phyloP scores from a whole-genome alignment of 306 rosid species.

The Hippophae rhamnoides region DNA sequence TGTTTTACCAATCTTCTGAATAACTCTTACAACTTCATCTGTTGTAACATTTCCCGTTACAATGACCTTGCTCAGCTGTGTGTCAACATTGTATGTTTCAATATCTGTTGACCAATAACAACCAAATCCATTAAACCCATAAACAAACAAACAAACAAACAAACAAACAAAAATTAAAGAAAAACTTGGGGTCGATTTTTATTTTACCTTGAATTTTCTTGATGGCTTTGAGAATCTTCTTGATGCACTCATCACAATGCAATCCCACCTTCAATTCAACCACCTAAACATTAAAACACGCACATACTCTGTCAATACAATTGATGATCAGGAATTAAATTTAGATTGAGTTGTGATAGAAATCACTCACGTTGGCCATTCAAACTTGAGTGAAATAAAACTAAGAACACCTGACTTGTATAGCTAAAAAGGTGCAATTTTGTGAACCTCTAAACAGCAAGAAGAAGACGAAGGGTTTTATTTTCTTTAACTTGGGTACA shows the following conservation, averaged over 20 bases:
- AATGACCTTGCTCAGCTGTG: slow-evolving; percentile 52
- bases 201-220: slow-evolving; percentile 83
- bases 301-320: not conserved
- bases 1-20: slow-evolving; percentile 55
- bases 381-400: no score
- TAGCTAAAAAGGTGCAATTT: no score
- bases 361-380: no score
- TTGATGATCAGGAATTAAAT: not conserved
- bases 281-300: slow-evolving; percentile 27
- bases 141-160: not conserved
- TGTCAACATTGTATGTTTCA: slow-evolving; percentile 67
- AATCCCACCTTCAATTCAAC: slow-evolving; percentile 85
- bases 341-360: no score
- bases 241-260: slow-evolving; percentile 81
- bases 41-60: slow-evolving; percentile 66
- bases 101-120: slow-evolving; percentile 34
- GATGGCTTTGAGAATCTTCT: slow-evolving; percentile 77
- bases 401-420: no score
- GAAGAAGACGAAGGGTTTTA: no score
- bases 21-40: slow-evolving; percentile 52
- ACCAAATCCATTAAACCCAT: not conserved
- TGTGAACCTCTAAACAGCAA: no score
- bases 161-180: not conserved
- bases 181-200: not conserved
- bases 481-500: no score